These are phyloP conservation scores for Nemania diffusa DNA, from an alignment of 2,329 filamentous ascomycete genomes.

Conservation along the genomic window DNA sequence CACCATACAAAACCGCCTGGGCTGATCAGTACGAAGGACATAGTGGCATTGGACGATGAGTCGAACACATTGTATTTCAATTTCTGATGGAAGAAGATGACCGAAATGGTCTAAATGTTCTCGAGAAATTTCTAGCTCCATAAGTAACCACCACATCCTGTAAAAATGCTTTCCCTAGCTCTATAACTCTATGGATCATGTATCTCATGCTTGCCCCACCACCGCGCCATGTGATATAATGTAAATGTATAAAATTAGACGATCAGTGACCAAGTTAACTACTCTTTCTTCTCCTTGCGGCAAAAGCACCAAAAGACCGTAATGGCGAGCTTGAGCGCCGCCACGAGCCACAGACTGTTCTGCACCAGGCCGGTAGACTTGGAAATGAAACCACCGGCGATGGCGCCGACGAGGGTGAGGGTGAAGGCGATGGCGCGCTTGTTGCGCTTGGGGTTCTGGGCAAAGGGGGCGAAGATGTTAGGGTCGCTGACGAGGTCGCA, in stretches of 20 bases:
- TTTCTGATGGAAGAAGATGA: not conserved
- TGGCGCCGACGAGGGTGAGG: no score
- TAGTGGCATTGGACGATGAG: not conserved
- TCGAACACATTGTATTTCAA: conserved; percentile 6
- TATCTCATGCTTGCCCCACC: not conserved
- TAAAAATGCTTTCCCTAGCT: conserved; percentile 5
- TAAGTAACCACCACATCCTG: conserved; percentile 1
- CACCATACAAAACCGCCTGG: not conserved
- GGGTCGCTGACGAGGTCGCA: conserved; percentile 65
- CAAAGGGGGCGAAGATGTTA: conserved; percentile 55
- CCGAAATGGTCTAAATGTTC: conserved; percentile 2
- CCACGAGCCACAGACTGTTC: conserved; percentile 58
- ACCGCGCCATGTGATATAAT: no score
- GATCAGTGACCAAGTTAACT: not conserved
- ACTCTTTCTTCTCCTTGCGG: conserved; percentile 31
- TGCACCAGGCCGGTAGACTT: conserved; percentile 55
- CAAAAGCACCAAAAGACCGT: conserved; percentile 49
- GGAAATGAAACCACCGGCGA: conserved; percentile 60
- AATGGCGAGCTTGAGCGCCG: conserved; percentile 56
- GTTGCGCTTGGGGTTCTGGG: conserved; percentile 62
- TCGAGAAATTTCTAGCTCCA: conserved; percentile 1
- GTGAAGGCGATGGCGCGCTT: conserved; percentile 56
- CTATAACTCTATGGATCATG: conserved; percentile 2
- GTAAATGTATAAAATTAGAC: not conserved
- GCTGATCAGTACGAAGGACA: not conserved